Conservation (phyloP, 176 grass and related monocot species). For the Phoenix roebelenii region DNA sequence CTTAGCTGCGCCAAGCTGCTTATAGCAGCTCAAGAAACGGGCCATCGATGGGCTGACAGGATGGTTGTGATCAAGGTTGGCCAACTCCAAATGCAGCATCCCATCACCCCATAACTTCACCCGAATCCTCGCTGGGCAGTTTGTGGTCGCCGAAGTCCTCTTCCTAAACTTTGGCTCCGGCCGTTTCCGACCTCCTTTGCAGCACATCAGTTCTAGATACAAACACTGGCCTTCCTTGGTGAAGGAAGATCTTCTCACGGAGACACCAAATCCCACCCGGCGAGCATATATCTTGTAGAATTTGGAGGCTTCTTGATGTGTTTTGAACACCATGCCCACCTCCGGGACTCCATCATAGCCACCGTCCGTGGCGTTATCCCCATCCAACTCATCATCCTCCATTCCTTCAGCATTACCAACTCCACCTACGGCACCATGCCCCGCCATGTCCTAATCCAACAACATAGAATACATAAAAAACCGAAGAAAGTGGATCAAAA, state of each 20-base stretch:
- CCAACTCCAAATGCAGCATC: conserved; percentile 78
- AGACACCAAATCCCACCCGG: conserved; percentile 82
- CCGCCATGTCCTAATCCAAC: conserved; percentile 15
- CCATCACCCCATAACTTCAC: conserved; percentile 94
- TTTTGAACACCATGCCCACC: conserved; percentile 92
- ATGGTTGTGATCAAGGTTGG: conserved; percentile 87
- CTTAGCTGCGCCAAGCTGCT: conserved; percentile 59
- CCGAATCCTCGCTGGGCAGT: conserved; percentile 76
- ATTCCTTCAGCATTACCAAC: conserved; percentile 25
- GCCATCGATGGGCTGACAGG: conserved; percentile 92
- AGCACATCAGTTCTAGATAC: conserved; percentile 94
- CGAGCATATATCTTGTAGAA: conserved; percentile 83
- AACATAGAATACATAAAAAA: too few species aligned
- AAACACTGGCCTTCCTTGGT: conserved; percentile 74
- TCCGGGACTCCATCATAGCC: conserved; percentile 50
- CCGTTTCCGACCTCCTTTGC: conserved; percentile 70
- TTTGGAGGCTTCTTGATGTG: conserved; percentile 52
- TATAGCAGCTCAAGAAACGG: conserved; percentile 80
- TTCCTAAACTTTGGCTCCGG: conserved; percentile 89
- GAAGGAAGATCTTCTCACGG: conserved; percentile 84
- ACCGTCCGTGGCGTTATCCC: neutral
- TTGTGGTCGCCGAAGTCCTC: conserved; percentile 75
- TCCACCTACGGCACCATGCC: conserved; percentile 1
- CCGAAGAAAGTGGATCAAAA: too few species aligned
- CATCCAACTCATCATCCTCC: conserved; percentile 41